Evolutionary conservation across 257 asterid genomes (phyloP).

Genomic region (Linderniella brevidens): DNA sequence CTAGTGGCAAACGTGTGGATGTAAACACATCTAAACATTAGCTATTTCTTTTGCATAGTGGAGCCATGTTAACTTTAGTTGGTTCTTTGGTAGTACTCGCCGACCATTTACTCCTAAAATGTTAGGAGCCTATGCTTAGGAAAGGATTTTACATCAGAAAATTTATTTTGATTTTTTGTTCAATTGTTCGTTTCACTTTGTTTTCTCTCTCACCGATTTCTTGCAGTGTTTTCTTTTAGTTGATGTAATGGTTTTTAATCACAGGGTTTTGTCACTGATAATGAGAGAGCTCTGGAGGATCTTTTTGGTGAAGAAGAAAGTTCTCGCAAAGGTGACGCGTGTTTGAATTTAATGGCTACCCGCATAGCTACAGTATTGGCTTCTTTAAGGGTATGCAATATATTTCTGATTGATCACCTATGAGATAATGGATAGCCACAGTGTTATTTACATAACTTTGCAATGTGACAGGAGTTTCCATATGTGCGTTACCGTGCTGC

Average conservation of each 20-base stretch:
- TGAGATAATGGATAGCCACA: slow-evolving; percentile 5
- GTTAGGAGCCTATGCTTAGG: no score
- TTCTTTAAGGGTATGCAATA: slow-evolving; percentile 61
- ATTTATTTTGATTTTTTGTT: no score
- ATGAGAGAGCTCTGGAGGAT: slow-evolving; percentile 89
- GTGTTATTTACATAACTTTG: slow-evolving; percentile 8
- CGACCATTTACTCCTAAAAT: no score
- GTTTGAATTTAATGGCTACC: slow-evolving; percentile 73
- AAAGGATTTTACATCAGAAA: no score
- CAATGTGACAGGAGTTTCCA: slow-evolving; percentile 79
- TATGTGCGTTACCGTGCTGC: slow-evolving; percentile 84
- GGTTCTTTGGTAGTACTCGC: no score
- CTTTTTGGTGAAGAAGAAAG: slow-evolving; percentile 91
- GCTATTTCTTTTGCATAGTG: no score
- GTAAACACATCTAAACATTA: no score
- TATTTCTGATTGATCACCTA: slow-evolving; percentile 9
- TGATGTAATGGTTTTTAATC: slow-evolving; percentile 1
- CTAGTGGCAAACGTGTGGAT: no score
- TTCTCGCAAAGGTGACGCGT: slow-evolving; percentile 62
- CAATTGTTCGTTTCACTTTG: no score
- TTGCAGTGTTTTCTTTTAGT: neutral
- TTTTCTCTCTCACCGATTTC: no score
- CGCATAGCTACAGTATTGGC: slow-evolving; percentile 95
- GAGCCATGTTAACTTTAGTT: no score
- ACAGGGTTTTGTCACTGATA: slow-evolving; percentile 86